Evolutionary conservation across 2,329 filamentous ascomycete genomes (phyloP), one percentile per base, ranked within the genome.

Genomic region (Penicillium sp.): DNA sequence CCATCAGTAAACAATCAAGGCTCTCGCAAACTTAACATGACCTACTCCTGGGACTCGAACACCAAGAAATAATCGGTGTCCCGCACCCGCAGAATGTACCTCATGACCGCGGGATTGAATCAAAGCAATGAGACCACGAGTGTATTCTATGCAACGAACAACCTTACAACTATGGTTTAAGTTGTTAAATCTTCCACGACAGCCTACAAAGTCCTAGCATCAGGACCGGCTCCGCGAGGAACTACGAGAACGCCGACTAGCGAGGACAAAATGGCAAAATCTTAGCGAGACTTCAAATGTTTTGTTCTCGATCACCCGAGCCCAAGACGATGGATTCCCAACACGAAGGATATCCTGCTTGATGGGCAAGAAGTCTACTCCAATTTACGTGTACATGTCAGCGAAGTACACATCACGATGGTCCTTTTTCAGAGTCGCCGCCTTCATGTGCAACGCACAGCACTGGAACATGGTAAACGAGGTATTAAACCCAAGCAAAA

Each of bases 201-300:
- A 77, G 56, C 56, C 61, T 8, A 64, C 64, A 51, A 61, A 60
- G 13, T 63, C 67, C 4, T 79, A 75, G 76, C 72, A 79, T 59
- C 69, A 65, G 23, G 69, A 70, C 47, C 67, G 74, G 18, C 63
- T 77, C 35, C 59, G 59, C 35, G 75, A 77, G 49, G 75, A 79
- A 59, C 62, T 76, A 3, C 50, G 27, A 13, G 76, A 79, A 56
- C 67, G 63, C 16, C 65, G 62, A 18, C 51, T 41, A 0, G 75
- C 76, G 27, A 58, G 48, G 3, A 71, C 65, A 4, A 40, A 19
- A 13, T 59, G 66, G 47, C 54, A 67, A 46, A 71, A 64, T 47
- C 61, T 78, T n/a, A 78, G 76, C 65, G 76, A 79, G 58, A 73
- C 74, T 5, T 69, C 76, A 3, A 76, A 79, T 53, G 73, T 79